A percentile compares a stretch with the other conserved stretches of the same genome.
phyloP scores from a whole-genome alignment of 2,329 filamentous ascomycete species.

The Cytospora schulzeri region DNA sequence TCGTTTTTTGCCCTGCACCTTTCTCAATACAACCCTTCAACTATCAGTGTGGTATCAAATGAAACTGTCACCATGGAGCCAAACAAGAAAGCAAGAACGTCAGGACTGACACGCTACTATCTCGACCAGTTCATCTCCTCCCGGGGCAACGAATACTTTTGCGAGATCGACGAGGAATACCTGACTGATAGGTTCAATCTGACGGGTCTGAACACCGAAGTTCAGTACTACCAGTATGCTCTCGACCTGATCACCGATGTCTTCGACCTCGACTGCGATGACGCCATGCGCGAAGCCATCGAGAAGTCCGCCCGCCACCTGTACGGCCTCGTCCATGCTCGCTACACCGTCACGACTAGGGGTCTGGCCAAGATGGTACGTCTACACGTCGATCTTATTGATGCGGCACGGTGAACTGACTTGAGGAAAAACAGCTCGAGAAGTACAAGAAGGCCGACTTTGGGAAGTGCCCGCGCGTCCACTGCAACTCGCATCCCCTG shows the following conservation, averaged over 20 bases:
- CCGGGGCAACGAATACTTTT: conserved; percentile 98
- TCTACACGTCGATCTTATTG: conserved; percentile 17
- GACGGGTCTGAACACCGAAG: conserved; percentile 94
- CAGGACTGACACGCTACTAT: conserved; percentile 19
- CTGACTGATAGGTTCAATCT: conserved; percentile 97
- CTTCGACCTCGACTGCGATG: conserved; percentile 97
- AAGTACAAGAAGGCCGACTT: conserved; percentile 99
- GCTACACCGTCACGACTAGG: conserved; percentile 94
- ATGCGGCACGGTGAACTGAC: background rate
- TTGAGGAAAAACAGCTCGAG: conserved; percentile 71
- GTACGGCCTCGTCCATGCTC: conserved; percentile 92
- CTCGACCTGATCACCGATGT: conserved; percentile 93
- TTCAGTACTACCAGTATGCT: conserved; percentile 98
- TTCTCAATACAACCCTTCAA: background rate
- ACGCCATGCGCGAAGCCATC: conserved; percentile 96
- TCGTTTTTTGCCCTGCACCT: background rate
- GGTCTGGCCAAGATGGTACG: conserved; percentile 94
- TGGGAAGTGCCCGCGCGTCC: conserved; percentile 94
- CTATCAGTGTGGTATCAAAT: background rate
- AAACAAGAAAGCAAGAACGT: conserved; percentile 14
- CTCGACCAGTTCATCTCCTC: conserved; percentile 86
- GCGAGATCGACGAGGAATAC: conserved; percentile 99
- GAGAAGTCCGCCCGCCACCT: conserved; percentile 96
- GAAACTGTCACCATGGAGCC: background rate
- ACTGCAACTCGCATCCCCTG: conserved; percentile 90